Evolutionary conservation across 2,329 filamentous ascomycete species (phyloP).

Genomic region (Arthroderma sp.): DNA sequence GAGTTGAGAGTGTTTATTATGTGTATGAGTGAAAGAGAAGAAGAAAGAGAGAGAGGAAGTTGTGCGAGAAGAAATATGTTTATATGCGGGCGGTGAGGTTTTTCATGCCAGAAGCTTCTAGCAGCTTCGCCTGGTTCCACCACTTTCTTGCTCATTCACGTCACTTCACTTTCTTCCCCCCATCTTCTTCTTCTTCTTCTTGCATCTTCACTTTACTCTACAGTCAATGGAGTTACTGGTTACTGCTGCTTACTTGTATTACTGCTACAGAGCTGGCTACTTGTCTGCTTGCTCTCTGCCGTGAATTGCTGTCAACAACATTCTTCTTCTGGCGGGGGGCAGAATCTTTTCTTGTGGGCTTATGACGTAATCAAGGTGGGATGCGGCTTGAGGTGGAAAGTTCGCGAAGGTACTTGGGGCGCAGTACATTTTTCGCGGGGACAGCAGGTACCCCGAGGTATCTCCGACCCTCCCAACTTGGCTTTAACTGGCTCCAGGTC

Average conservation of each 20-base stretch:
- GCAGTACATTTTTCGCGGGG: neutral
- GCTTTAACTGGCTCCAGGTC: too few species aligned
- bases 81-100: constrained; percentile 33
- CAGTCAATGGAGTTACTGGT: too few species aligned
- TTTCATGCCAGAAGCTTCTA: constrained; percentile 33
- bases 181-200: neutral
- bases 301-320: neutral
- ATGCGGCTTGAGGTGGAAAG: neutral
- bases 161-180: constrained; percentile 1
- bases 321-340: neutral
- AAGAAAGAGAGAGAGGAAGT: constrained; percentile 9
- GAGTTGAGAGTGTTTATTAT: neutral
- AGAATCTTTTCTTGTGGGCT: neutral
- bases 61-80: constrained; percentile 17
- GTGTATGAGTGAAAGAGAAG: constrained; percentile 11
- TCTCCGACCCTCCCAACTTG: neutral
- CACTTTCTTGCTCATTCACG: constrained; percentile 4
- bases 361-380: constrained; percentile 11
- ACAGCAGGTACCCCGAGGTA: neutral
- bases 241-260: neutral
- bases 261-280: neutral
- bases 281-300: neutral
- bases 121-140: constrained; percentile 14
- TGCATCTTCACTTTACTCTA: neutral
- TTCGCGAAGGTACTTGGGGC: neutral